Evolutionary conservation across 257 asterid genomes (phyloP).

Genomic region (Schizonepeta tenuifolia): DNA sequence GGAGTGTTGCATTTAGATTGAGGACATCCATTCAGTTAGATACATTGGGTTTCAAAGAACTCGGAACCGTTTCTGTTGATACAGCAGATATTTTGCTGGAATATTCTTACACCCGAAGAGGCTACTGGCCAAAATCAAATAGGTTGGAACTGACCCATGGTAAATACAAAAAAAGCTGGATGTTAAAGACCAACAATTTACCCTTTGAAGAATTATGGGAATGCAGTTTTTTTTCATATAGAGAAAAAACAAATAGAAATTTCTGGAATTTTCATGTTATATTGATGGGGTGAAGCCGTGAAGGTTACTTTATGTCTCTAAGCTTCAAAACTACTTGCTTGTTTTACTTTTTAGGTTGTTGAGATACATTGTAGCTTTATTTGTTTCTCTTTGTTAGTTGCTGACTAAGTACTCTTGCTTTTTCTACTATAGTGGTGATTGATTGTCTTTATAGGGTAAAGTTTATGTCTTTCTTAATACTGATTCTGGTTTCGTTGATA

Average conservation of each 20-base stretch:
- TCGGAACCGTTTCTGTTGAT: not conserved
- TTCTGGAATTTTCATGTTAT: not conserved
- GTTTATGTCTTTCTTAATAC: not conserved
- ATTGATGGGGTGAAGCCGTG: slow-evolving; percentile 16
- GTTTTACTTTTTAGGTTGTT: not conserved
- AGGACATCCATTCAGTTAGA: not conserved
- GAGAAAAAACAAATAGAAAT: not conserved
- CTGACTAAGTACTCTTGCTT: not conserved
- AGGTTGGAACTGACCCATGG: not conserved
- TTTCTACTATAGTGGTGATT: not conserved
- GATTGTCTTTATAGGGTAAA: slow-evolving; percentile 1
- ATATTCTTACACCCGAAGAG: no score
- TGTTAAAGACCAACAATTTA: not conserved
- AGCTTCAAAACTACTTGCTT: not conserved
- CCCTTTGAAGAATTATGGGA: not conserved
- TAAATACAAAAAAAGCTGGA: not conserved
- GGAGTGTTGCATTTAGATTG: not conserved
- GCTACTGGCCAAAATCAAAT: no score
- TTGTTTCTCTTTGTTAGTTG: not conserved
- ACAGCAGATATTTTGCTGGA: not conserved
- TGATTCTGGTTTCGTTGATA: slow-evolving; percentile 7
- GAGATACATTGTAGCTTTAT: not conserved
- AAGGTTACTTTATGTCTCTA: slow-evolving; percentile 9
- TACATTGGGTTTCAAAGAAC: not conserved
- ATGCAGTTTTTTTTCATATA: not conserved